Base-by-base conservation (phyloP, 768 basidiomycete species). In the Coprinopsis strossmayeri region DNA sequence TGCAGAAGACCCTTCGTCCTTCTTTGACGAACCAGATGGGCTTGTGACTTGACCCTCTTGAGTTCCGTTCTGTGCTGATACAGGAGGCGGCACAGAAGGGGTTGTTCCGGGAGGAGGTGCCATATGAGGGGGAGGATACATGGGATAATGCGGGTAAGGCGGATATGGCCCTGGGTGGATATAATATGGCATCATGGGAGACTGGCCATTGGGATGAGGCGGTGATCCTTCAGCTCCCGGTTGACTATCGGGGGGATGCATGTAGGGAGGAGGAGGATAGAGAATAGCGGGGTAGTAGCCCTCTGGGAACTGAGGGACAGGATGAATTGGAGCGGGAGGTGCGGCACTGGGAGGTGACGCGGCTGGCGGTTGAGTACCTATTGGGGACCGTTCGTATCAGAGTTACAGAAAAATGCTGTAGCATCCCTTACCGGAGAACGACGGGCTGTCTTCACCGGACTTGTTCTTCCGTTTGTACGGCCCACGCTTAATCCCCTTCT, bases 401-500 rank as follows among this genome's bases (percentile, higher is more conserved):
- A 45, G 42, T 46, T 49, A 46, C 41, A 26, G 48, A 46, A 45
- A 21, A 52, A 39, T 46, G 20, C 3, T 26, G 42, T 26, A 20
- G 3, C 18, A 44, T 26, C 40, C 12, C 51, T 20, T 47, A 61
- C 61, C 58, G 41, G 46, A 42, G 48, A 50, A 63, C 30, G 39
- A 38, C 11, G 44, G 25, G 18, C 50, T 49, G 1, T 53, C 55
- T 13, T 56, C 63, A 11, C 59, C 59, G 21, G 45, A 35, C 49
- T 75, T 75, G 51, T 66, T 66, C 58, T 77, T 76, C 51, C 77
- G 72, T 69, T 88, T 89, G 74, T 91, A 91, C 51, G 89, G 90
- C 2, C 89, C 89, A 53, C 89, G 76, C 67, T 91, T 91, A 64
- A 91, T 76, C 47, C 89, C 89, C 64, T 88, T 91, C 69, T 91